Percentiles rank a stretch among this genome's conserved stretches.
Evolutionary conservation across 2,329 filamentous ascomycete species (phyloP).

Genomic region (Stachybotrys chlorohalonatus): DNA sequence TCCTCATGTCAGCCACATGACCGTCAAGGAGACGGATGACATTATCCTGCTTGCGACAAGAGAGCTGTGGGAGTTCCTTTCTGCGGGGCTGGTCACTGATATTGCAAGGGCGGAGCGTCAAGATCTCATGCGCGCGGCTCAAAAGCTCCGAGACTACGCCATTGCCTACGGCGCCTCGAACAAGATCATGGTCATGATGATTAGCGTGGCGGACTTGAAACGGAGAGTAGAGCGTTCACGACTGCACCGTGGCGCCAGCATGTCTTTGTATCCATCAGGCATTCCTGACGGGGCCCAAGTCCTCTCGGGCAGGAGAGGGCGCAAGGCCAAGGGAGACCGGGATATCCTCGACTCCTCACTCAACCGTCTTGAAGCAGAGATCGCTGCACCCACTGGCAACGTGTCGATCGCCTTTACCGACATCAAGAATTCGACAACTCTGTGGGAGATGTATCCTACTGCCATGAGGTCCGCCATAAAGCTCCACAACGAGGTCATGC

Average conservation of each 20-base stretch:
- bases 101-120: constrained; percentile 77
- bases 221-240: constrained; percentile 67
- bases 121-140: constrained; percentile 89
- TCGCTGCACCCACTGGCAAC: constrained; percentile 83
- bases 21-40: constrained; percentile 80
- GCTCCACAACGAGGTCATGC: constrained; percentile 95
- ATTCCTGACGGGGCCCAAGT: constrained; percentile 62
- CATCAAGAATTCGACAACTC: constrained; percentile 93
- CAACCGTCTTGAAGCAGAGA: constrained; percentile 78
- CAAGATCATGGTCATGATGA: constrained; percentile 99
- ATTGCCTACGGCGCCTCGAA: constrained; percentile 90
- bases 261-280: constrained; percentile 73
- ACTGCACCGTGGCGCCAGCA: constrained; percentile 67
- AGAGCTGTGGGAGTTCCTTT: constrained; percentile 92
- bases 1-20: constrained; percentile 70
- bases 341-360: constrained; percentile 73
- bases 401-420: constrained; percentile 95
- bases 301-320: constrained; percentile 53
- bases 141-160: constrained; percentile 88
- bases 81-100: constrained; percentile 83
- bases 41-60: constrained; percentile 85
- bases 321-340: constrained; percentile 47
- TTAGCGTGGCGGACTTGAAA: constrained; percentile 85
- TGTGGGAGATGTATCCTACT: constrained; percentile 92
- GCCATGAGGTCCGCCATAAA: constrained; percentile 97